Percentiles rank a stretch among this genome's conserved stretches.
These are phyloP conservation scores for Ogataea glucozyma DNA, from an alignment of 805 yeast genomes.

Conservation along the genomic window DNA sequence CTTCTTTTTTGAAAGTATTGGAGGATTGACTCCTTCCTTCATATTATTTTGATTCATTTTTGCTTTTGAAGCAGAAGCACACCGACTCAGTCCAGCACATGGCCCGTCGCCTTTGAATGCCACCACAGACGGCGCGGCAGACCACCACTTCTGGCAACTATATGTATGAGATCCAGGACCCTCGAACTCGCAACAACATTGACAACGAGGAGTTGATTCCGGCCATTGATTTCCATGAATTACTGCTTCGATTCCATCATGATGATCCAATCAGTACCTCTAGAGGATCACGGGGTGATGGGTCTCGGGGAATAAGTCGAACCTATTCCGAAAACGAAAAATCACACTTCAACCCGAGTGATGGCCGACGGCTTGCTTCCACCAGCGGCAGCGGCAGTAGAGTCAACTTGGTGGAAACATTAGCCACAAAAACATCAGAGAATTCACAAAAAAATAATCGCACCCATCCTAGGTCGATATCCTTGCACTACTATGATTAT, in stretches of 20 bases:
- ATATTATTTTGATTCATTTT: background rate
- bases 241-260: slow-evolving; percentile 14
- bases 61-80: too few relatives aligned
- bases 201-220: slow-evolving; percentile 36
- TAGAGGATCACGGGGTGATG: background rate
- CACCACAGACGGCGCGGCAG: slow-evolving; percentile 2
- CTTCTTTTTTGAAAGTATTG: background rate
- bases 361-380: slow-evolving; percentile 24
- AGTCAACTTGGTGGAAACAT: background rate
- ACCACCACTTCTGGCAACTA: background rate
- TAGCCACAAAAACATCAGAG: background rate
- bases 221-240: slow-evolving; percentile 24
- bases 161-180: background rate
- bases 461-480: background rate
- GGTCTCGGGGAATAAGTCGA: slow-evolving; percentile 5
- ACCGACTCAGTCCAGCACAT: too few relatives aligned
- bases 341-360: slow-evolving; percentile 52
- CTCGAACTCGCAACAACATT: slow-evolving; percentile 22
- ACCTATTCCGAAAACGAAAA: slow-evolving; percentile 69
- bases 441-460: background rate
- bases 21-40: too few relatives aligned
- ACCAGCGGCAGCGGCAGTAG: slow-evolving; percentile 9
- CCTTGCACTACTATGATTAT: slow-evolving; percentile 1
- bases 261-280: slow-evolving; percentile 7
- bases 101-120: slow-evolving; percentile 7